A percentile compares a stretch with the other conserved stretches of the same genome.
Conservation (phyloP, 2,329 filamentous ascomycete species). For the Alternaria sp. region DNA sequence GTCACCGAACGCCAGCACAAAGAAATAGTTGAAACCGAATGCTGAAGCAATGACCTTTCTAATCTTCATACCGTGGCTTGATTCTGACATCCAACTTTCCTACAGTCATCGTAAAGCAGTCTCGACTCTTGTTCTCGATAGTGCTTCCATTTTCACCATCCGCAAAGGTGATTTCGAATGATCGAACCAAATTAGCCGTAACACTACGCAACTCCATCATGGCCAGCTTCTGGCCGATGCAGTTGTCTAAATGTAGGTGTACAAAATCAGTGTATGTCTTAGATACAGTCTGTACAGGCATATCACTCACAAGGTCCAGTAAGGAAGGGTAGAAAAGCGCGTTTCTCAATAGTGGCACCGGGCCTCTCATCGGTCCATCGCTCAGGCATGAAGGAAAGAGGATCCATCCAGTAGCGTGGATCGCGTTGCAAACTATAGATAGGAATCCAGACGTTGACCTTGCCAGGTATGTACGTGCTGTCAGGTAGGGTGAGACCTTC, state of each 20-base stretch:
- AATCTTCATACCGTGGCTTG: background rate
- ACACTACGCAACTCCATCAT: conserved; percentile 71
- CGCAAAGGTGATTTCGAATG: conserved; percentile 64
- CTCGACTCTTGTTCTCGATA: conserved; percentile 32
- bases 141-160: conserved; percentile 34
- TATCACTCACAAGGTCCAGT: conserved; percentile 59
- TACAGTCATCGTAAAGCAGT: conserved; percentile 44
- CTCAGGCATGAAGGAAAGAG: conserved; percentile 41
- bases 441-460: conserved; percentile 42
- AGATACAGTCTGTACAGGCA: too few relatives aligned
- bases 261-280: too few relatives aligned
- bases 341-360: conserved; percentile 37
- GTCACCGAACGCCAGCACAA: too few relatives aligned
- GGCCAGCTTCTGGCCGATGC: conserved; percentile 73
- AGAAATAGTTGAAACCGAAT: background rate
- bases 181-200: conserved; percentile 66
- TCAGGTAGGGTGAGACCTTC: conserved; percentile 44
- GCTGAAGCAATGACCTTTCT: background rate
- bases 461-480: conserved; percentile 43
- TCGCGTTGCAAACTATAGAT: conserved; percentile 43
- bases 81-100: conserved; percentile 40
- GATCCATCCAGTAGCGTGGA: conserved; percentile 35
- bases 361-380: conserved; percentile 41
- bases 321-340: conserved; percentile 77
- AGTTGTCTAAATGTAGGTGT: conserved; percentile 60